A percentile compares a stretch with the other conserved stretches of the same genome.
phyloP scores from a whole-genome alignment of 331 rosid genomes.

The Dryas integrifolia region DNA sequence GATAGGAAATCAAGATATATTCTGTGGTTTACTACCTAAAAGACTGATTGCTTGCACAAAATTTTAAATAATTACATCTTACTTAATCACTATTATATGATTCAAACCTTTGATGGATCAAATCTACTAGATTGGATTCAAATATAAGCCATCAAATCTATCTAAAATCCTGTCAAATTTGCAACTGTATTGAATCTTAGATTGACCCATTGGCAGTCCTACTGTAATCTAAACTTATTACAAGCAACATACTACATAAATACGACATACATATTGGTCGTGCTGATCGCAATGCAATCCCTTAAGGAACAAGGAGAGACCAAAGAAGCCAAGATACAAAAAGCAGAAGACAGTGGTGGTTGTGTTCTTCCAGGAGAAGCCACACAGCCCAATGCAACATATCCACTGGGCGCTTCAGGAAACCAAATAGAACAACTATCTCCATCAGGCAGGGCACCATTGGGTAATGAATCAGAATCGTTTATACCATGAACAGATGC shows the following conservation, averaged over 20 bases:
- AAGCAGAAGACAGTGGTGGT: conserved; percentile 73
- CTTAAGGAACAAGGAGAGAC: conserved; percentile 75
- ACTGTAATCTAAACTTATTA: conserved; percentile 1
- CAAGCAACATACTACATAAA: conserved; percentile 9
- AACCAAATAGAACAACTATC: conserved; percentile 81
- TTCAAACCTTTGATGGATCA: not conserved
- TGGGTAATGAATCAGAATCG: conserved; percentile 26
- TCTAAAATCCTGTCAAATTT: not conserved
- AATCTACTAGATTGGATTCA: not conserved
- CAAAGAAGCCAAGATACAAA: conserved; percentile 71
- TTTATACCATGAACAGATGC: conserved; percentile 31
- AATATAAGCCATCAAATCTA: not conserved
- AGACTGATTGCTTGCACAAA: not conserved
- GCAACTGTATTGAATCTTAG: not conserved
- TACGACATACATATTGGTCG: conserved; percentile 53
- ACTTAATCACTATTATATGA: not conserved
- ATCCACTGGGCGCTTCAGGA: conserved; percentile 91
- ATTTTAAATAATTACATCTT: conserved; percentile 2
- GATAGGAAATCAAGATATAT: not conserved
- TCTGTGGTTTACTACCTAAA: not conserved
- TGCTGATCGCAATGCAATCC: conserved; percentile 67
- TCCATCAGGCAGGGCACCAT: conserved; percentile 30
- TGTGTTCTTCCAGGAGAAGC: conserved; percentile 62
- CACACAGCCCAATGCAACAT: conserved; percentile 89
- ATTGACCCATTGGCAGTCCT: not conserved